Conservation (phyloP, 140 eudicot genomes). For the Ambrosia hybrid region DNA sequence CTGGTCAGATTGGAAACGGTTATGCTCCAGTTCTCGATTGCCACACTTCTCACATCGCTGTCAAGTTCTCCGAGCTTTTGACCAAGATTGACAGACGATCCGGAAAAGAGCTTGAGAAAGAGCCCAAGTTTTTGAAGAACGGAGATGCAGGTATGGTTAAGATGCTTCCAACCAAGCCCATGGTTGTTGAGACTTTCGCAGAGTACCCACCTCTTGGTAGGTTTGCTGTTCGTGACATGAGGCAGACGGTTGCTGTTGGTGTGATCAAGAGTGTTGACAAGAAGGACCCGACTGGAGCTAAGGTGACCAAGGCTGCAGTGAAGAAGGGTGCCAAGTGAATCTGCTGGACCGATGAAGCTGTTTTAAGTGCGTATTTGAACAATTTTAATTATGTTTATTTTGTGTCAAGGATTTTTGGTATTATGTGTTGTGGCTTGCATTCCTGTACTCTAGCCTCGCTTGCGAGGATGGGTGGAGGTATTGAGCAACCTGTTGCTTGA, state of each 20-base stretch:
- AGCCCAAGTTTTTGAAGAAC: constrained; percentile 33
- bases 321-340: constrained; percentile 34
- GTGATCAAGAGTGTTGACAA: constrained; percentile 32
- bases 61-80: constrained; percentile 28
- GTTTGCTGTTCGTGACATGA: constrained; percentile 30
- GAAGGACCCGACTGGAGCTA: constrained; percentile 37
- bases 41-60: constrained; percentile 35
- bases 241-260: constrained; percentile 37
- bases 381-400: constrained; percentile 3
- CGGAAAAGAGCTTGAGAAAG: constrained; percentile 27
- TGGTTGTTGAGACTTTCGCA: constrained; percentile 31
- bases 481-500: constrained; percentile 39
- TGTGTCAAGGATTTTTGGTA: constrained; percentile 13
- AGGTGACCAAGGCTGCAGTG: constrained; percentile 37
- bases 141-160: constrained; percentile 35
- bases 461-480: constrained; percentile 36
- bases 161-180: constrained; percentile 36
- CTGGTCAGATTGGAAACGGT: constrained; percentile 35
- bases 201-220: constrained; percentile 34
- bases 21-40: constrained; percentile 31
- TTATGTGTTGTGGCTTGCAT: constrained; percentile 21
- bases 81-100: constrained; percentile 34
- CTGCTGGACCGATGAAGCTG: background rate
- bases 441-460: constrained; percentile 32
- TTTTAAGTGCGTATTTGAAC: constrained; percentile 12